A percentile compares a stretch with the other conserved stretches of the same genome.
phyloP scores from a whole-genome alignment of 345 rosid species.

The Hirschfeldia incana region DNA sequence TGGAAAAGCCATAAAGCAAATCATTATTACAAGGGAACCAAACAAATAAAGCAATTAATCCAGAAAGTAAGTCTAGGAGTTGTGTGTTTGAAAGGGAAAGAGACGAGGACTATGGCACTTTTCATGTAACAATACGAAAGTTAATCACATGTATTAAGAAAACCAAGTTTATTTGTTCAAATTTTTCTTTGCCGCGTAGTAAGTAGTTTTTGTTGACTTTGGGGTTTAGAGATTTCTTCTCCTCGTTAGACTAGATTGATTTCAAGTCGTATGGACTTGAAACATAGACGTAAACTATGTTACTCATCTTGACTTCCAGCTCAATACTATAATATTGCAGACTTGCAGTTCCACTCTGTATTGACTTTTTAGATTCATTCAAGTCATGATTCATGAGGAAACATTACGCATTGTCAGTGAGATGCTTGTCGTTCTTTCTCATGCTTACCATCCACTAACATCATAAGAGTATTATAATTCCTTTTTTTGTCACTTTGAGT shows the following conservation, averaged over 20 bases:
- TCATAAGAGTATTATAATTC: neutral
- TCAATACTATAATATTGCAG: neutral
- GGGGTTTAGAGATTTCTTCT: too few relatives aligned
- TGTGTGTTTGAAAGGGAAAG: neutral
- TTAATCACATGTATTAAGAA: too few relatives aligned
- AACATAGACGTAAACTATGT: neutral
- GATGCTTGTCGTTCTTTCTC: neutral
- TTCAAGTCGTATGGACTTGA: neutral
- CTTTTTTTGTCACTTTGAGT: too few relatives aligned
- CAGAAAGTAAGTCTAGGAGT: slow-evolving; percentile 17
- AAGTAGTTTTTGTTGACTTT: too few relatives aligned
- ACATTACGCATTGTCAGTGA: neutral
- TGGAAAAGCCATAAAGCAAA: neutral
- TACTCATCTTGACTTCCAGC: neutral
- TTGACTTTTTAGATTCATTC: neutral
- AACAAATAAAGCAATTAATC: neutral
- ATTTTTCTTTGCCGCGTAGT: too few relatives aligned
- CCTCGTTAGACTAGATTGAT: too few relatives aligned
- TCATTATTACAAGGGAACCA: neutral
- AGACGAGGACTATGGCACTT: neutral
- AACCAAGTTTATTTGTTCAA: too few relatives aligned
- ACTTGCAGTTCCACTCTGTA: neutral
- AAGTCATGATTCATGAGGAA: neutral
- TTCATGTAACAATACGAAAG: neutral
- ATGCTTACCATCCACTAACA: neutral